Evolutionary conservation across 371 early-diverging fungal species (phyloP).

Genomic region (Fennellomyces sp.): DNA sequence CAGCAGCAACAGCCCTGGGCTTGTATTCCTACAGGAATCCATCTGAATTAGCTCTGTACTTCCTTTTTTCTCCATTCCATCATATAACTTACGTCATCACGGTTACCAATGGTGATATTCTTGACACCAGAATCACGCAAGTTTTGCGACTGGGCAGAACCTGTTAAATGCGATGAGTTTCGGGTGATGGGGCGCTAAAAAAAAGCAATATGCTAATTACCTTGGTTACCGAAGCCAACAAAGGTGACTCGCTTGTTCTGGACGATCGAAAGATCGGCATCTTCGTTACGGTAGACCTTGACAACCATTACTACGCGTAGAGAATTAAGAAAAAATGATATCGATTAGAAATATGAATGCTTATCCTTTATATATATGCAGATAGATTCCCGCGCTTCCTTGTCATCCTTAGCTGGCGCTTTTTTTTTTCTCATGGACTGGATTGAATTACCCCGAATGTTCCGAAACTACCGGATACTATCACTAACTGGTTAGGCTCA

Average conservation of each 20-base stretch:
- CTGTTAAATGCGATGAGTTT: not conserved
- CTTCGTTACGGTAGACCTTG: constrained; percentile 22
- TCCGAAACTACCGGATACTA: not conserved
- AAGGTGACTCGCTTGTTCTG: constrained; percentile 33
- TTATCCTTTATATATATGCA: not conserved
- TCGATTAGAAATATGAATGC: not conserved
- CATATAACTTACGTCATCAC: constrained; percentile 22
- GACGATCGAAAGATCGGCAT: constrained; percentile 30
- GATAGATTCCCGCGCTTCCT: not conserved
- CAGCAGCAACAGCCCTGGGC: constrained; percentile 20
- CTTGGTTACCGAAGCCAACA: constrained; percentile 32
- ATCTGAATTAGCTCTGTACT: not conserved
- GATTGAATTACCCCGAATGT: constrained; percentile 3
- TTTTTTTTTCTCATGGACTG: constrained; percentile 1
- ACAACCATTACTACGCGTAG: constrained; percentile 9
- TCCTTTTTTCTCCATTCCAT: not conserved
- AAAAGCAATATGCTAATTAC: constrained; percentile 5
- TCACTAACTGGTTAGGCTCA: not conserved
- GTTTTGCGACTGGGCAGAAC: constrained; percentile 27
- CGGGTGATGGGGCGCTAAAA: not conserved
- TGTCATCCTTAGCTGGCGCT: too few species aligned
- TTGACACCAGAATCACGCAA: constrained; percentile 28
- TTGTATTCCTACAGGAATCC: constrained; percentile 28
- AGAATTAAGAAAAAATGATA: not conserved
- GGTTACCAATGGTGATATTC: constrained; percentile 28